Base-by-base conservation (phyloP, 208 protist species). In the Herpetomonas muscarum region DNA sequence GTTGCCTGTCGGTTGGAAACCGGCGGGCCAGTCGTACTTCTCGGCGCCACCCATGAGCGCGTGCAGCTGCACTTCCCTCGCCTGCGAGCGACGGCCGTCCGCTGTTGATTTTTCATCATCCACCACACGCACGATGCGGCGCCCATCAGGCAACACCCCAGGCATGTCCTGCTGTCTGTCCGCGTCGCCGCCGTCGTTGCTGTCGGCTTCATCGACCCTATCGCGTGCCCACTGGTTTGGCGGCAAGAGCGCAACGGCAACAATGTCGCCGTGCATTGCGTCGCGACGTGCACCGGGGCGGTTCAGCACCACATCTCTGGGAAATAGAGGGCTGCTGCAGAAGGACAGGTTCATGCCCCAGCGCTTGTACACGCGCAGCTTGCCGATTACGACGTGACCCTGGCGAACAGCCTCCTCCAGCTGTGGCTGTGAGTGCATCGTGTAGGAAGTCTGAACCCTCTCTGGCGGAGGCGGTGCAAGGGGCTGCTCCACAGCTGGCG, bases 301-400 rank as follows among this genome's bases (percentile, higher is more conserved):
- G 47, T 71, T 74, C 29, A 93, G 31, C 3, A 87, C 60, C 13
- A 93, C 66, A 44, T 89, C 82, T 26, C 41, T 57, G 24, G 73
- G 72, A 19, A 90, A 76, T 9, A 28, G 19, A n/a, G 59, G 50
- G 63, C 67, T 86, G 36, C 63, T 46, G 13, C 77, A 61, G 53
- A 93, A 93, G 32, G 58, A 61, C 1, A 93, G 60, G 30, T 68
- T 62, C 13, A 30, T 67, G 22, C 24, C 62, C 64, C 72, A 83
- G 1, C 45, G 61, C 22, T 70, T 63, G 51, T 61, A 92, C 2
- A 87, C 49, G 21, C 24, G 36, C 24, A 89, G 41, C 4, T 71
- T 64, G 0, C 72, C 85, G 61, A 92, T 80, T 28, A 90, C 76
- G 21, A 89, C 63, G 26, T 28, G 50, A n/a, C 85, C 85, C 21